phyloP scores from a whole-genome alignment of 208 protist species.

The Leishmania major region DNA sequence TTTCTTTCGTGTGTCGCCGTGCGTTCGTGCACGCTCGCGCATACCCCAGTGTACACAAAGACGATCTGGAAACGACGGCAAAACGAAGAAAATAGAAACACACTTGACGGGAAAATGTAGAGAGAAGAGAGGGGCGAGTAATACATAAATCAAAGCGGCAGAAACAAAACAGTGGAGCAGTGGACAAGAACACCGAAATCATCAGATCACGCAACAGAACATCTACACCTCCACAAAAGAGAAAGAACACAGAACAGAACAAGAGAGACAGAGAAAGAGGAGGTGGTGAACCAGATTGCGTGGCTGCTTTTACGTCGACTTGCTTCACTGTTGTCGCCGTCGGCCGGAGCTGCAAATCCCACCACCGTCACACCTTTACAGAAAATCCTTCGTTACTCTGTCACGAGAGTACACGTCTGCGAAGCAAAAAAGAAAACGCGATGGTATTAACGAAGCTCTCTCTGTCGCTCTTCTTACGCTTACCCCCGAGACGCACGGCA shows the following conservation, averaged over 20 bases:
- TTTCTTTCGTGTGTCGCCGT: not conserved
- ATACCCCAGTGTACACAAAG: not conserved
- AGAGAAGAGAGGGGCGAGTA: not conserved
- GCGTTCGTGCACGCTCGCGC: not conserved
- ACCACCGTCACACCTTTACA: not conserved
- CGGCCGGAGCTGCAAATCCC: not conserved
- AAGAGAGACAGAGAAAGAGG: not conserved
- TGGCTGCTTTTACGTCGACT: not conserved
- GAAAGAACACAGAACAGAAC: not conserved
- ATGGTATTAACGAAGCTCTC: not conserved
- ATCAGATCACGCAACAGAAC: too few relatives aligned
- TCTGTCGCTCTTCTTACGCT: not conserved
- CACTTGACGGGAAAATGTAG: not conserved
- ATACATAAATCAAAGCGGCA: not conserved
- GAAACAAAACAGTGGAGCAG: not conserved
- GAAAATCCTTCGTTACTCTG: not conserved
- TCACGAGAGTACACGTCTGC: not conserved
- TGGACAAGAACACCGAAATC: too few relatives aligned
- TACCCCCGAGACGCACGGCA: not conserved
- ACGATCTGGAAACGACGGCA: not conserved
- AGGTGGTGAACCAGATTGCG: not conserved
- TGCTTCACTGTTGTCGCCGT: constrained; percentile 1
- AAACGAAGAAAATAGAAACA: not conserved
- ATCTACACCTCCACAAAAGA: not conserved
- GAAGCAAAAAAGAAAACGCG: not conserved